phyloP scores from a whole-genome alignment of 2,329 filamentous ascomycete species.

The Colletotrichum costaricense region DNA sequence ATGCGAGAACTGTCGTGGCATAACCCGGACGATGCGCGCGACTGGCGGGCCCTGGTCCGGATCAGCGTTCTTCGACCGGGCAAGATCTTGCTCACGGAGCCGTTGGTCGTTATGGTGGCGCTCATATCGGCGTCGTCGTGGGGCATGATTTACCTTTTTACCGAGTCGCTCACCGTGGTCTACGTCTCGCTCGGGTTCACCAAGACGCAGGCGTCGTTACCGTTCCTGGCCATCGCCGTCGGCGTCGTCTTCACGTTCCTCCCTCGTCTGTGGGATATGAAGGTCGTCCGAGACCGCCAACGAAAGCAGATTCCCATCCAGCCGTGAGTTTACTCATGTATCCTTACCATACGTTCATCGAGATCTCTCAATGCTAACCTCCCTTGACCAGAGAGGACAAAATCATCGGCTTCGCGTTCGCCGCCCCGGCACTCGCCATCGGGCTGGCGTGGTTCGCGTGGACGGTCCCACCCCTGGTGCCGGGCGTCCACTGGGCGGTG shows the following conservation, averaged over 20 bases:
- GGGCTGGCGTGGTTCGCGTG: conserved; percentile 59
- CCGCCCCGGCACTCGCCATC: conserved; percentile 53
- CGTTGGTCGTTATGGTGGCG: conserved; percentile 55
- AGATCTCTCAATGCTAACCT: neutral
- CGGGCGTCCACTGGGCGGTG: conserved; percentile 49
- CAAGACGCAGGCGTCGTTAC: conserved; percentile 47
- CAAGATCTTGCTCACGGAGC: conserved; percentile 56
- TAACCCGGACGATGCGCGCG: conserved; percentile 53
- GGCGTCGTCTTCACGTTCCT: conserved; percentile 55
- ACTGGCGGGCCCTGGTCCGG: conserved; percentile 49
- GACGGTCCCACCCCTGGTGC: conserved; percentile 55
- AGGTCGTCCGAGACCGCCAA: conserved; percentile 37
- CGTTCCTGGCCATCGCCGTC: conserved; percentile 52
- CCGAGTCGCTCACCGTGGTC: conserved; percentile 53
- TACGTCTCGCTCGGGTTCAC: conserved; percentile 51
- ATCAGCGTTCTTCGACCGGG: conserved; percentile 53
- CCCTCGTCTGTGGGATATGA: conserved; percentile 53
- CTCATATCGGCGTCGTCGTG: conserved; percentile 55
- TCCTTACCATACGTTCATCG: neutral
- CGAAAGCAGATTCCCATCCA: conserved; percentile 34
- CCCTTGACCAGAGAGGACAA: conserved; percentile 22
- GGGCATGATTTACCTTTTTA: conserved; percentile 60
- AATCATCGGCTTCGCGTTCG: conserved; percentile 54
- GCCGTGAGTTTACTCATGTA: conserved; percentile 32
- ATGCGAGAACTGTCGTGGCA: conserved; percentile 39